These are phyloP conservation scores for Pythium dissimile DNA, from an alignment of 352 stramenopile genomes.

Conservation along the genomic window DNA sequence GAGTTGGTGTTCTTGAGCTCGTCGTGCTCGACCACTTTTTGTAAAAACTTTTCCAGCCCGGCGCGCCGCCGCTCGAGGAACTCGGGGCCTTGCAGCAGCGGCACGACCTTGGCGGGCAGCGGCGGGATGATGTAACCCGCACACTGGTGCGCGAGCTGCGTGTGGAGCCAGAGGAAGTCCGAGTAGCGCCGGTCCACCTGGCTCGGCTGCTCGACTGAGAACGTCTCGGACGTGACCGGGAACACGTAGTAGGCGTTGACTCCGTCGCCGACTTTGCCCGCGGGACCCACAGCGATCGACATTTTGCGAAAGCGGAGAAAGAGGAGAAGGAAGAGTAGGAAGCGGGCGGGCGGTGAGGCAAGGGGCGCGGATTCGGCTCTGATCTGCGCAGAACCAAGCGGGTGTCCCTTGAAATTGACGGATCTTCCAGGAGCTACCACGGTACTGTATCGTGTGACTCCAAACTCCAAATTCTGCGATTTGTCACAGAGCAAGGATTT, in stretches of 20 bases:
- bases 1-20: conserved; percentile 63
- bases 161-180: conserved; percentile 84
- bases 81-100: conserved; percentile 67
- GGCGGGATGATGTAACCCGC: conserved; percentile 83
- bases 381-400: not conserved
- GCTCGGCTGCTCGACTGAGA: conserved; percentile 29
- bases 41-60: conserved; percentile 77
- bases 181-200: conserved; percentile 81
- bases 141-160: conserved; percentile 65
- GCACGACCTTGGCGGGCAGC: conserved; percentile 74
- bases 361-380: not conserved
- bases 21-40: conserved; percentile 73
- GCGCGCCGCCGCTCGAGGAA: conserved; percentile 75
- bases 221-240: conserved; percentile 61
- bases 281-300: conserved; percentile 58
- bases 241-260: conserved; percentile 86
- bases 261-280: conserved; percentile 76
- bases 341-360: not conserved
- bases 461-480: no score
- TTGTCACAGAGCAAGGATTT: not conserved
- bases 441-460: no score
- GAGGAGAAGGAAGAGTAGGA: not conserved
- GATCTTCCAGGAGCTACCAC: no score
- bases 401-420: conserved; percentile 8
- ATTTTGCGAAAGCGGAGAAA: conserved; percentile 17